phyloP scores from a whole-genome alignment of 257 asterid genomes.

The Datura wrightii region DNA sequence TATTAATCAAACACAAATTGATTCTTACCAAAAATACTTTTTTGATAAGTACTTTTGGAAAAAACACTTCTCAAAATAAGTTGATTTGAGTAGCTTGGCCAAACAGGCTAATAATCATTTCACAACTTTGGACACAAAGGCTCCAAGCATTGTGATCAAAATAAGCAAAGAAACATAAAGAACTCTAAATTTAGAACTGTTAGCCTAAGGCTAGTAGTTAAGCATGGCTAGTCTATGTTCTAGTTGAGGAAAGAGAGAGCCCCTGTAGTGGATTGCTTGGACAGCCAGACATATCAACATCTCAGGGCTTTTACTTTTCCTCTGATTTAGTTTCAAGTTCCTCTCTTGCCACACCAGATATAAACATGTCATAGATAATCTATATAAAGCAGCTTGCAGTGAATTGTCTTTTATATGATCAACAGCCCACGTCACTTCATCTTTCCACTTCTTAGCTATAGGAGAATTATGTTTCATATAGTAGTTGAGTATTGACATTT shows the following conservation, averaged over 20 bases:
- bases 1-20: no score
- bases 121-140: neutral
- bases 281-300: neutral
- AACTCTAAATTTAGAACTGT: neutral
- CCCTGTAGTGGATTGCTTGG: neutral
- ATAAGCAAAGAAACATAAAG: neutral
- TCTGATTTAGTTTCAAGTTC: neutral
- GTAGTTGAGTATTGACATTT: neutral
- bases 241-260: neutral
- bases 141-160: neutral
- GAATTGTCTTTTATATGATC: neutral
- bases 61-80: no score
- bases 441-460: neutral
- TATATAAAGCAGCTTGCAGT: neutral
- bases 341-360: neutral
- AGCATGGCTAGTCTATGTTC: neutral
- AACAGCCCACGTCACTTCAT: neutral
- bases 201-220: neutral
- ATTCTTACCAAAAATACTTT: no score
- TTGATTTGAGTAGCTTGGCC: no score
- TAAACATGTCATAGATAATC: neutral
- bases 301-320: neutral
- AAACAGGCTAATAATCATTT: no score
- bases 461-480: neutral
- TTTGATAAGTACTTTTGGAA: no score